Evolutionary conservation across 768 basidiomycete species (phyloP), one percentile per base, ranked within the genome.

Genomic region (Lactarius sp.): DNA sequence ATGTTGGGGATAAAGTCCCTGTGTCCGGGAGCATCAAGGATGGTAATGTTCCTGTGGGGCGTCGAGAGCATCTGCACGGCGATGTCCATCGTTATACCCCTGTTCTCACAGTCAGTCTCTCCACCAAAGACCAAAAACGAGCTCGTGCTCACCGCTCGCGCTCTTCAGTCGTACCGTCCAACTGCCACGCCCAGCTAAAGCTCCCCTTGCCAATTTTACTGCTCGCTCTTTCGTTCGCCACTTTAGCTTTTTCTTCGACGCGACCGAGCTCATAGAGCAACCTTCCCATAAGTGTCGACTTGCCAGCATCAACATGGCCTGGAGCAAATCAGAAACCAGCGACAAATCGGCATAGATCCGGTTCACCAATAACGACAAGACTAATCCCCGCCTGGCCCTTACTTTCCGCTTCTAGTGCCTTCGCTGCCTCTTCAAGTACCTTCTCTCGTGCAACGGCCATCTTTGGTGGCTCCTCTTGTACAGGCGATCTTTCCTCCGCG

Each of bases 281-380:
- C 60, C 96, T 81, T 1, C 97, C 97, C 93, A 98, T 98, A 33
- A 99, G 76, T 1, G 97, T 99, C 5, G 94, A 97, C 75, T 99
- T 99, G 31, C 97, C 97, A 18, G 97, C 97, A 76, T 99, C 97
- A 65, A 99, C 97, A 71, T 99, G 97, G 44, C 97, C 96, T 98
- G 69, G 3, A 39, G 31, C 65, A 41, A 57, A 64, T 54, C 13
- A 64, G 37, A 16, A 34, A 33, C 54, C 7, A n/a, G 20, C 33
- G 39, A 49, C 31, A 49, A 13, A 36, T 9, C n/a, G 33, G 18
- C 18, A 16, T 54, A 12, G 20, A 36, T 9, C n/a, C 10, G 9
- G n/a, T 68, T 44, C 64, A 96, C 96, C 97, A 49, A 99, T 88
- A 51, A 99, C 93, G 33, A 98, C 89, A 68, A 99, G 77, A 73